A percentile compares a stretch with the other conserved stretches of the same genome.
These are phyloP conservation scores for Exsudoporus frostii DNA, from an alignment of 768 basidiomycete species.

Conservation along the genomic window DNA sequence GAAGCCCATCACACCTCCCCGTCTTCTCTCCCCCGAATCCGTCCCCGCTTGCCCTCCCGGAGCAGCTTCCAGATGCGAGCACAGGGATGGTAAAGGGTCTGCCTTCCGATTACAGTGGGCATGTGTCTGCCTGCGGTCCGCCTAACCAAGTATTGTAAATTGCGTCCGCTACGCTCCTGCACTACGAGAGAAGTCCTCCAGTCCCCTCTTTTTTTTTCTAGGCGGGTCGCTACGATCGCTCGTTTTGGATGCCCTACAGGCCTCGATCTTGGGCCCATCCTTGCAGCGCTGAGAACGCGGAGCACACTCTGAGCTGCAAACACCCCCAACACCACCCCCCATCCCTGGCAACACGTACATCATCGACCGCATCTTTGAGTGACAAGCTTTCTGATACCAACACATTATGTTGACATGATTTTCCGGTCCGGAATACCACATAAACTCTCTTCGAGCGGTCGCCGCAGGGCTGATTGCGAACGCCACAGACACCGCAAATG, in stretches of 20 bases:
- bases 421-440: background rate
- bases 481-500: constrained; percentile 12
- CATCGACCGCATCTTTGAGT: constrained; percentile 9
- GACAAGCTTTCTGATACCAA: constrained; percentile 23
- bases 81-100: constrained; percentile 26
- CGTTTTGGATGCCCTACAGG: constrained; percentile 8
- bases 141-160: constrained; percentile 21
- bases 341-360: constrained; percentile 9
- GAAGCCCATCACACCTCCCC: constrained; percentile 19
- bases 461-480: constrained; percentile 5
- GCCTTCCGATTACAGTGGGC: constrained; percentile 16
- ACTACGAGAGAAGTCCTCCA: constrained; percentile 20
- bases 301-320: constrained; percentile 19
- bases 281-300: constrained; percentile 22
- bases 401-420: background rate
- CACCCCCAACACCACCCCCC: background rate
- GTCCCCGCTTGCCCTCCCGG: constrained; percentile 15
- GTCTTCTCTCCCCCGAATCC: constrained; percentile 12
- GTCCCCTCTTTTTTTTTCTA: constrained; percentile 9
- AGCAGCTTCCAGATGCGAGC: constrained; percentile 16
- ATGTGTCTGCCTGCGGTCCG: constrained; percentile 32
- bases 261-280: no score
- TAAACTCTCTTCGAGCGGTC: constrained; percentile 1
- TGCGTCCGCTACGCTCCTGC: constrained; percentile 23
- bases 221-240: no score